phyloP scores from a whole-genome alignment of 495 filamentous ascomycete genomes.

The Hypoxylon lienhwacheense region DNA sequence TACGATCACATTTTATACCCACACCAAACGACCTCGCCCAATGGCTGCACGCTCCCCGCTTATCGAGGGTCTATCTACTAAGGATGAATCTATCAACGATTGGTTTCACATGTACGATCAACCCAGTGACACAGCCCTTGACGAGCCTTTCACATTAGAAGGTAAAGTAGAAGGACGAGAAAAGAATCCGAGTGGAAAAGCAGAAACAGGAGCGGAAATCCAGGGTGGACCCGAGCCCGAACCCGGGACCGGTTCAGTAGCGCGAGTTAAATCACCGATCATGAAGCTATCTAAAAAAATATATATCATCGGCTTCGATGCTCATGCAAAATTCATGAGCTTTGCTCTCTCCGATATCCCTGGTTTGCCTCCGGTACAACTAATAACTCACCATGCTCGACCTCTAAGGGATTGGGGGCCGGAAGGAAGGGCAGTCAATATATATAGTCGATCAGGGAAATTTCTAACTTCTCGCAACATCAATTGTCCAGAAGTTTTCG shows the following conservation, averaged over 20 bases:
- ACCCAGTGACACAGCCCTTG: no score
- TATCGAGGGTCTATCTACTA: no score
- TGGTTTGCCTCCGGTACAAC: conserved; percentile 34
- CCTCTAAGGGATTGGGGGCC: conserved; percentile 31
- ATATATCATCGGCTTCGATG: conserved; percentile 55
- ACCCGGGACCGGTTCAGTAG: neutral
- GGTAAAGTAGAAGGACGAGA: no score
- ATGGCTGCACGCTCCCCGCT: no score
- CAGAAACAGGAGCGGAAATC: neutral
- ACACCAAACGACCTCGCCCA: no score
- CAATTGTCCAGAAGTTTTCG: conserved; percentile 16
- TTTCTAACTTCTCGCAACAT: conserved; percentile 18
- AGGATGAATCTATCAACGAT: no score
- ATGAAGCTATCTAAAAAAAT: conserved; percentile 43
- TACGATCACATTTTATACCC: no score
- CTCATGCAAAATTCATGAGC: conserved; percentile 53
- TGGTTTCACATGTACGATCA: no score
- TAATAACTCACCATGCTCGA: conserved; percentile 26
- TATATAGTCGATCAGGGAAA: conserved; percentile 6
- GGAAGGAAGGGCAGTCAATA: conserved; percentile 25
- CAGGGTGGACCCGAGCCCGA: neutral
- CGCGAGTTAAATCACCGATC: no score
- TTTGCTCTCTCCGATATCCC: conserved; percentile 49
- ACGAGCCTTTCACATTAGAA: no score
- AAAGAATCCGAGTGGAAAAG: no score